Base-by-base conservation (phyloP, 805 yeast genomes). In the Nadsonia fulvescens region DNA sequence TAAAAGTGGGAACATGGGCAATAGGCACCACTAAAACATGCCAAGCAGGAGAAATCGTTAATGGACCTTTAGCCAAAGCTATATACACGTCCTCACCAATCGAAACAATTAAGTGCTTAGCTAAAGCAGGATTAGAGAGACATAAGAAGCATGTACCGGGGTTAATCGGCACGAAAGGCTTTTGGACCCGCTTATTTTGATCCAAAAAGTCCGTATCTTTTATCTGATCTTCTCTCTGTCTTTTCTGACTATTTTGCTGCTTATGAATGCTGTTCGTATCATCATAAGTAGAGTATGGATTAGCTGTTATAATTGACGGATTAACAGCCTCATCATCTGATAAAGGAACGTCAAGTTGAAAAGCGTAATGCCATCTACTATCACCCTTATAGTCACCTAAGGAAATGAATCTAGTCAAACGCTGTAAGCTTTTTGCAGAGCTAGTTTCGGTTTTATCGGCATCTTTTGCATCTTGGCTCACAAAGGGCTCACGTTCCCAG, bases 61-160 rank as follows among this genome's bases (percentile, higher is more conserved):
- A 48, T 0, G 95, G 94, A 0, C 95, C 95, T 42, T 76, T 81
- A 1, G 93, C 91, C 9, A 71, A 57, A 0, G 94, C 72, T 31
- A 82, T 26, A 43, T 81, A 82, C 1, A 68, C 51, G 23, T 56
- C 53, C 8, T 61, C 60, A 1, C 78, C 86, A 27, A 83, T 73
- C 0, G 89, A 65, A 1, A 81, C 59, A 8, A 82, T 66, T 74
- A 83, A 68, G 45, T 81, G 91, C 2, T 76, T 57, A 36, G 74
- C 83, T 5, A 76, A 59, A 8, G 70, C 62, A 0, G 92, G 76
- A 40, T 78, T 79, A 1, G 86, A 66, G 11, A 82, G 58, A 44
- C 94, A 82, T 42, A 82, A 78, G 49, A 77, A 82, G 43, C 95
- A 82, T 22, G 55, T 49, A 8, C 54, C 56, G 0, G 86, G 81